These are phyloP conservation scores for Gymnopus androsaceus DNA, from an alignment of 1,284 basidiomycete genomes.

Conservation along the genomic window DNA sequence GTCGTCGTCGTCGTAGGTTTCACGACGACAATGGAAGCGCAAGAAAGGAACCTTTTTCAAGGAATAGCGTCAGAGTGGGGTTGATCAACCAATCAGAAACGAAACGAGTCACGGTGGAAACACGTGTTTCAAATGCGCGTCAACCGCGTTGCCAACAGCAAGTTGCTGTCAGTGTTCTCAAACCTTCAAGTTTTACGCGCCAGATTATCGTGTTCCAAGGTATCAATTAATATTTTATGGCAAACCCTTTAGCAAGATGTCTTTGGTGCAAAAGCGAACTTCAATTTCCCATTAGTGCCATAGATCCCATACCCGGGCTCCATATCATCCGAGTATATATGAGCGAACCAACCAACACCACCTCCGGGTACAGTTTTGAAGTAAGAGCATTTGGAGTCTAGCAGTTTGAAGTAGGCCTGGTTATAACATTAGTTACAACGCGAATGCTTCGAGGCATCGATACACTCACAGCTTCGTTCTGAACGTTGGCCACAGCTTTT, in stretches of 20 bases:
- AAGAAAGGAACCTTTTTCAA: background rate
- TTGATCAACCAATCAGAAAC: too few relatives aligned
- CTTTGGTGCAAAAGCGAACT: conserved; percentile 39
- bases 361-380: conserved; percentile 61
- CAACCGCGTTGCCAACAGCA: too few relatives aligned
- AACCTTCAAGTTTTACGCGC: too few relatives aligned
- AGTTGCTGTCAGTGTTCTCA: too few relatives aligned
- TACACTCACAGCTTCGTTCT: conserved; percentile 56
- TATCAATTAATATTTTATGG: too few relatives aligned
- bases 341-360: conserved; percentile 79
- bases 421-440: background rate
- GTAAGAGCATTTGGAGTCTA: conserved; percentile 63
- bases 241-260: conserved; percentile 2
- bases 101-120: too few relatives aligned
- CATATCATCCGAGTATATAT: conserved; percentile 68
- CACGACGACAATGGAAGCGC: background rate
- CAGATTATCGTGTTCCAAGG: too few relatives aligned
- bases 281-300: conserved; percentile 42
- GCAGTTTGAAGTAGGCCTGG: conserved; percentile 62
- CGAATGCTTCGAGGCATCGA: background rate
- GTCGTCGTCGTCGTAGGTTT: background rate
- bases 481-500: conserved; percentile 55
- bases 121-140: too few relatives aligned
- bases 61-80: too few relatives aligned
- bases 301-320: conserved; percentile 73